Evolutionary conservation across 2,329 filamentous ascomycete species (phyloP), one percentile per base, ranked within the genome.

Genomic region (Lachnellula suecica): DNA sequence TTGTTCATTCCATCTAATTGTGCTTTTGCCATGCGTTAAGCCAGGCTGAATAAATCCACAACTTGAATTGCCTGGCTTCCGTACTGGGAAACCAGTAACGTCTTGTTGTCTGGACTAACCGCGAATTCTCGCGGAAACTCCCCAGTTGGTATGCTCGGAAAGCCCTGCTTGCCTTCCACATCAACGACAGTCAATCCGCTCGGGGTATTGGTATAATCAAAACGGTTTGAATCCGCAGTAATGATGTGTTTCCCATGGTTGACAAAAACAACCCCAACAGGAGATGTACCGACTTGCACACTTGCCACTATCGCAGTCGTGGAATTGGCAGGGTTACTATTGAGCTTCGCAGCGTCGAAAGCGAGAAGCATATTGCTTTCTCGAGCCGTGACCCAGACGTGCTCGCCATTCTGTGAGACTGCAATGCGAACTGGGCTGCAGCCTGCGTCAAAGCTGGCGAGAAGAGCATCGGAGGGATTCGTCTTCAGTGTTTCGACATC

Each of bases 201-300:
- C 2, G 49, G 24, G 3, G 49, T 24, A 25, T 47, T 52, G 11
- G 24, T n/a, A 20, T 24, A 47, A 3, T 3, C 4, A 34, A 47
- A 47, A 43, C 49, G 23, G 19, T 52, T 43, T 11, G 44, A 52
- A 20, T 52, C 49, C 22, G 49, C 44, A 10, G 44, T 52, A 7
- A 47, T 38, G 25, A 52, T 47, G 27, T 52, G 25, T 11, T 27
- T 24, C 15, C 37, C 44, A 17, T 43, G 4, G 10, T 52, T 43
- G 37, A 52, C 24, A 22, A 52, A 44, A 4, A 22, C 27, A 15
- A 52, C 17, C 35, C 49, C 25, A 37, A 47, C 44, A 9, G 44
- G 49, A 42, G 44, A 47, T 10, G 35, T 52, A 19, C 44, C 44
- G 15, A 52, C 49, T 44, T 52, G 44, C 1, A 52, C 44, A 17